Percentiles rank a stretch among this genome's conserved stretches.
Conservation (phyloP, 208 protist genomes). For the Crithidia acanthocephali region DNA sequence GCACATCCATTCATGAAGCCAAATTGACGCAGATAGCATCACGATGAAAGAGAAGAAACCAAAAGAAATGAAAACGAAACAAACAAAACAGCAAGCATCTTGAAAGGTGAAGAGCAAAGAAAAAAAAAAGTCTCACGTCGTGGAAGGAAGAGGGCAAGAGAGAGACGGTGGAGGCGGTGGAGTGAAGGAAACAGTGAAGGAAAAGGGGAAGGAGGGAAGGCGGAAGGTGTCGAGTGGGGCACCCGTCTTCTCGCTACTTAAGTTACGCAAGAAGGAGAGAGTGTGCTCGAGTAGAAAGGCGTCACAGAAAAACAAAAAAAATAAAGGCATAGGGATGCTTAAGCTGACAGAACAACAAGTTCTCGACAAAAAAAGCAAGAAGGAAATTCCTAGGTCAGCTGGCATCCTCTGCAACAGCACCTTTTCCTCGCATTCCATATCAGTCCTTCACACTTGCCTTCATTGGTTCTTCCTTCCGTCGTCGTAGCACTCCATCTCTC, state of each 20-base stretch:
- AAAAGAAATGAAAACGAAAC: slow-evolving; percentile 13
- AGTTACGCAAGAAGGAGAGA: background rate
- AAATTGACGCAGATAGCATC: slow-evolving; percentile 1
- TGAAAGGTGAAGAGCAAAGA: slow-evolving; percentile 11
- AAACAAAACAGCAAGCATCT: slow-evolving; percentile 5
- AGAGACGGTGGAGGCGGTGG: too few species aligned
- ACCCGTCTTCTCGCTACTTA: too few species aligned
- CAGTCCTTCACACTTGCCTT: background rate
- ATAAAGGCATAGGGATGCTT: background rate
- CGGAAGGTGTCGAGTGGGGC: background rate
- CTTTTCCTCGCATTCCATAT: background rate
- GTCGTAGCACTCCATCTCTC: background rate
- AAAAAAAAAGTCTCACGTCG: slow-evolving; percentile 4
- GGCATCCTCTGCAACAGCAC: background rate
- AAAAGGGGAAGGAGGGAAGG: background rate
- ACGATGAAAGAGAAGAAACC: slow-evolving; percentile 3
- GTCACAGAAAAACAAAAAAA: too few species aligned
- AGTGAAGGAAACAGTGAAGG: background rate
- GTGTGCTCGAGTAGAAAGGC: background rate
- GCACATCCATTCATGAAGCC: background rate
- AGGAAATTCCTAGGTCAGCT: background rate
- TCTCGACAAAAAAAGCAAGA: background rate
- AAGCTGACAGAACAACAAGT: background rate
- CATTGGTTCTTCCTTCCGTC: background rate
- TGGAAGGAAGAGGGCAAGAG: background rate